Evolutionary conservation across 176 grass and related monocot species (phyloP).

Genomic region (Lolium perenne): DNA sequence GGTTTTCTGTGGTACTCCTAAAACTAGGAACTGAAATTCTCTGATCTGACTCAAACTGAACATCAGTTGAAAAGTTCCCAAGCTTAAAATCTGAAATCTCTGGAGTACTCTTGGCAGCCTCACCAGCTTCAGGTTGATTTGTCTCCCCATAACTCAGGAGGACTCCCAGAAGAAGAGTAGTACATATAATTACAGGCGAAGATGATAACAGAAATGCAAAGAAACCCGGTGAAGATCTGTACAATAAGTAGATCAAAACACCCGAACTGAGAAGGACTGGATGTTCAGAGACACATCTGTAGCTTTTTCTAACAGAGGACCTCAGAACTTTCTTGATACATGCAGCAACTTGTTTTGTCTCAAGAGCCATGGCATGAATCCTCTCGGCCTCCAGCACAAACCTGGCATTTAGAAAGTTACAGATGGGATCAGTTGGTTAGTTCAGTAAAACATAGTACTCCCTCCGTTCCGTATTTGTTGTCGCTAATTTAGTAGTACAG

Average conservation of each 20-base stretch:
- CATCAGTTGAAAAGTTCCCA: slow-evolving; percentile 45
- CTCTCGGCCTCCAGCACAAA: slow-evolving; percentile 45
- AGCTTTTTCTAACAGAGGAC: slow-evolving; percentile 56
- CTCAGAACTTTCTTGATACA: slow-evolving; percentile 65
- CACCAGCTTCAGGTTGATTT: slow-evolving; percentile 53
- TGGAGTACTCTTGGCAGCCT: slow-evolving; percentile 38
- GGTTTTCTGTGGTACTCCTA: slow-evolving; percentile 20
- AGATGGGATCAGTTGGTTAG: slow-evolving; percentile 18
- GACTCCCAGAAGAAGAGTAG: slow-evolving; percentile 81
- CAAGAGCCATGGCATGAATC: slow-evolving; percentile 47
- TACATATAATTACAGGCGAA: slow-evolving; percentile 81
- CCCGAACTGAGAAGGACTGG: slow-evolving; percentile 55
- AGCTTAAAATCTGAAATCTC: slow-evolving; percentile 50
- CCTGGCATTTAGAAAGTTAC: slow-evolving; percentile 42
- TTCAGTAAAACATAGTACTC: background rate
- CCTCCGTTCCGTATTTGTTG: too few relatives aligned
- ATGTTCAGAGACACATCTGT: slow-evolving; percentile 62
- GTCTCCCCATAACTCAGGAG: slow-evolving; percentile 75
- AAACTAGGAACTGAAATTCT: slow-evolving; percentile 38
- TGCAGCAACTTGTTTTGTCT: slow-evolving; percentile 46
- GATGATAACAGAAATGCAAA: slow-evolving; percentile 72
- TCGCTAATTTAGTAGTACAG: too few relatives aligned
- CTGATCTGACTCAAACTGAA: slow-evolving; percentile 43
- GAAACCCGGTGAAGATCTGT: slow-evolving; percentile 65
- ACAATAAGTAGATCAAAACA: slow-evolving; percentile 65